Evolutionary conservation across 805 yeast genomes (phyloP).

Genomic region (Monosporozyma aerobia): DNA sequence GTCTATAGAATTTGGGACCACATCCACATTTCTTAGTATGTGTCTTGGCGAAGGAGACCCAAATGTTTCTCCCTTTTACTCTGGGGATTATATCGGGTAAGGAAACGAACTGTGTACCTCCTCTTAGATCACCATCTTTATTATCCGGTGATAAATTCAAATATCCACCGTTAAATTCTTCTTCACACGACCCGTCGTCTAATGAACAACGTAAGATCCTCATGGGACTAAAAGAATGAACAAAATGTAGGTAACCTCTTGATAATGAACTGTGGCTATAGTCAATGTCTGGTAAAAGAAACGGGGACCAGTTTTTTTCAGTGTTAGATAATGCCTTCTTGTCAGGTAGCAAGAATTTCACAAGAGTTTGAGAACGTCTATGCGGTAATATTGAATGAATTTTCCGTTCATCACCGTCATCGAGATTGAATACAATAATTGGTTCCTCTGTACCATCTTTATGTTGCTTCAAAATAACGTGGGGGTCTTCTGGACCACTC

Average conservation of each 20-base stretch:
- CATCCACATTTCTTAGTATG: slow-evolving; percentile 15
- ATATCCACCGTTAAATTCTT: slow-evolving; percentile 9
- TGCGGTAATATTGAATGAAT: slow-evolving; percentile 7
- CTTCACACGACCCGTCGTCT: slow-evolving; percentile 13
- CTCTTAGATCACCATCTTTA: slow-evolving; percentile 10
- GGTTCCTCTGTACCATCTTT: slow-evolving; percentile 7
- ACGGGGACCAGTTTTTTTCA: slow-evolving; percentile 12
- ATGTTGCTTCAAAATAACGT: slow-evolving; percentile 4
- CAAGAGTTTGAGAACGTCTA: slow-evolving; percentile 2
- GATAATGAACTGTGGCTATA: slow-evolving; percentile 12
- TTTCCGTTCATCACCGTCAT: not conserved
- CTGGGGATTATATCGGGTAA: too few species aligned
- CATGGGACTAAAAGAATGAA: not conserved
- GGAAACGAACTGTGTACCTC: slow-evolving; percentile 12
- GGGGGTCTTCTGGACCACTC: slow-evolving; percentile 10
- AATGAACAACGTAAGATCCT: slow-evolving; percentile 16
- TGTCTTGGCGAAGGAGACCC: slow-evolving; percentile 17
- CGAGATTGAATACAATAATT: slow-evolving; percentile 6
- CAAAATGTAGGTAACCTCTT: slow-evolving; percentile 11
- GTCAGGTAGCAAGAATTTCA: not conserved
- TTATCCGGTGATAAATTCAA: slow-evolving; percentile 6
- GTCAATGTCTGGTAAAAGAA: too few species aligned
- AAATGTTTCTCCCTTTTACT: too few species aligned
- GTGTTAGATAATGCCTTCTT: not conserved
- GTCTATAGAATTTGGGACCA: slow-evolving; percentile 12